A percentile compares a stretch with the other conserved stretches of the same genome.
phyloP scores from a whole-genome alignment of 768 basidiomycete species.

The Coprinopsis strossmayeri region DNA sequence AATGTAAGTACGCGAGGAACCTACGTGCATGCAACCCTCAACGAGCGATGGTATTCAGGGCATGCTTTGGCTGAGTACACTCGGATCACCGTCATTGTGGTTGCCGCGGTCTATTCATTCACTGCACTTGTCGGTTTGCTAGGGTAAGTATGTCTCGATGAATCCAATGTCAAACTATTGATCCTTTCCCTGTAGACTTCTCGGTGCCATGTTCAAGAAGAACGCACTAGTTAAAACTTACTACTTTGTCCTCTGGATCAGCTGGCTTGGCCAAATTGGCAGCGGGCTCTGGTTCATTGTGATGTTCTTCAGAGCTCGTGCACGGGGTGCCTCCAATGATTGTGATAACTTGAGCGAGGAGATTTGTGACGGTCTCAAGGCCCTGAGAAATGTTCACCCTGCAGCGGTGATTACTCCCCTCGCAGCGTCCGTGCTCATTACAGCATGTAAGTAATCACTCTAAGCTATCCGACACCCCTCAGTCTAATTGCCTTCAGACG shows the following conservation, averaged over 20 bases:
- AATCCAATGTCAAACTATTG: neutral
- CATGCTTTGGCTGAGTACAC: conserved; percentile 19
- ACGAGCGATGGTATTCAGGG: conserved; percentile 12
- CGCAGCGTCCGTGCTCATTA: conserved; percentile 16
- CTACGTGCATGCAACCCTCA: neutral
- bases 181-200: conserved; percentile 21
- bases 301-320: conserved; percentile 25
- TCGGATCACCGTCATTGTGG: conserved; percentile 25
- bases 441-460: conserved; percentile 28
- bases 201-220: conserved; percentile 33
- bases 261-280: conserved; percentile 24
- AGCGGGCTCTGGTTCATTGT: conserved; percentile 26
- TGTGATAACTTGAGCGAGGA: conserved; percentile 17
- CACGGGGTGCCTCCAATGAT: conserved; percentile 22
- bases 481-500: conserved; percentile 22
- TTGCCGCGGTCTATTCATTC: conserved; percentile 25
- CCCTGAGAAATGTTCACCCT: conserved; percentile 21
- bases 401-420: conserved; percentile 29
- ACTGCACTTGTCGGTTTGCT: conserved; percentile 27
- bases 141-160: conserved; percentile 21
- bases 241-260: conserved; percentile 23
- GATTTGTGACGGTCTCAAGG: conserved; percentile 22
- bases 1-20: conserved; percentile 16
- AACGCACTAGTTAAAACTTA: conserved; percentile 28
- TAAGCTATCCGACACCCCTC: too few species aligned